Evolutionary conservation across 306 rosid species (phyloP).

Genomic region (Heteromeles arbutifolia): DNA sequence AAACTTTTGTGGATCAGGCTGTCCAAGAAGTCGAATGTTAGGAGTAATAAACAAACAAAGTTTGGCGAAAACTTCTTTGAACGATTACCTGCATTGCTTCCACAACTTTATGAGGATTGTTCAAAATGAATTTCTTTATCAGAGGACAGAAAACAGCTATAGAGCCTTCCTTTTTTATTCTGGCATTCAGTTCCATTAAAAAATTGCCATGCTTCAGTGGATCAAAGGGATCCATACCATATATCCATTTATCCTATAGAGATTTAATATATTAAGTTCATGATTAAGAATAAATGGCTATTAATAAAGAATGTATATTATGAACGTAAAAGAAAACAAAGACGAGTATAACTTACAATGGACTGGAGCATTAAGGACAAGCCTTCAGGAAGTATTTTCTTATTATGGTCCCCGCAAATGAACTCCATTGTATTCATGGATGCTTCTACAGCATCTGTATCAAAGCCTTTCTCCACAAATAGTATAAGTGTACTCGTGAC

Average conservation of each 20-base stretch:
- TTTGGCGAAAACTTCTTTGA: slow-evolving; percentile 1
- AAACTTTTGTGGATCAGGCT: slow-evolving; percentile 94
- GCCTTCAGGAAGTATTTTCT: slow-evolving; percentile 94
- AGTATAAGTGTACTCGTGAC: slow-evolving; percentile 51
- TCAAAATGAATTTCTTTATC: slow-evolving; percentile 76
- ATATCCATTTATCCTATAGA: slow-evolving; percentile 88
- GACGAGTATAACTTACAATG: slow-evolving; percentile 48
- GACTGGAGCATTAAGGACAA: slow-evolving; percentile 93
- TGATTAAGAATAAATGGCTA: background rate
- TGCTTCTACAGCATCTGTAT: slow-evolving; percentile 86
- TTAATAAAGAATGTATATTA: no score
- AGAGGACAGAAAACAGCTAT: slow-evolving; percentile 84
- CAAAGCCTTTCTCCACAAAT: slow-evolving; percentile 81
- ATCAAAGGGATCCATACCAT: slow-evolving; percentile 94
- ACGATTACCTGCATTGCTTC: slow-evolving; percentile 83
- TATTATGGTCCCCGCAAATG: slow-evolving; percentile 90
- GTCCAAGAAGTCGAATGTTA: slow-evolving; percentile 24
- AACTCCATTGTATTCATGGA: slow-evolving; percentile 98
- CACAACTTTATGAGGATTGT: slow-evolving; percentile 78
- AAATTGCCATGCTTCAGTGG: slow-evolving; percentile 88
- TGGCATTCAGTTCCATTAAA: slow-evolving; percentile 71
- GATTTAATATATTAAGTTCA: slow-evolving; percentile 4
- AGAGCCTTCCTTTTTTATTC: slow-evolving; percentile 79
- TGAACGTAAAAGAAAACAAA: no score
- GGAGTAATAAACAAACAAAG: background rate